phyloP scores from a whole-genome alignment of 345 rosid genomes.

The Linum tenue region DNA sequence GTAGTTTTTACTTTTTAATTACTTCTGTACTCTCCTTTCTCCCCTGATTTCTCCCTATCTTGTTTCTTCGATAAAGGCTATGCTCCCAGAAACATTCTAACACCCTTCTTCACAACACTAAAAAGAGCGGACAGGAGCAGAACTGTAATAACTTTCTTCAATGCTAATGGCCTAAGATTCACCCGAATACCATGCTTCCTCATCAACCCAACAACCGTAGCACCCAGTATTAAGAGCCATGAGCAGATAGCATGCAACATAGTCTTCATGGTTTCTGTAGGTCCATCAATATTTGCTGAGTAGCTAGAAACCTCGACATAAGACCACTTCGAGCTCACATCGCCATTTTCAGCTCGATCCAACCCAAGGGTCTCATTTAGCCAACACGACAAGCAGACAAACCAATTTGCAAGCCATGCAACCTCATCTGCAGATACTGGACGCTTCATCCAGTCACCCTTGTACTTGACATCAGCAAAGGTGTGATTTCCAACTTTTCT shows the following conservation, averaged over 20 bases:
- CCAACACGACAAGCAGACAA: constrained; percentile 54
- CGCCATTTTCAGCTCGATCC: constrained; percentile 28
- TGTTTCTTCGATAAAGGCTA: background rate
- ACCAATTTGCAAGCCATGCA: constrained; percentile 65
- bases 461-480: constrained; percentile 36
- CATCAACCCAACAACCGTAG: constrained; percentile 36
- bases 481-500: constrained; percentile 45
- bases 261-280: constrained; percentile 36
- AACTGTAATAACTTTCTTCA: constrained; percentile 57
- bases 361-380: constrained; percentile 61
- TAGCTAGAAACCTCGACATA: constrained; percentile 42
- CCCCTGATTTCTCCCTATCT: background rate
- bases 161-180: constrained; percentile 71
- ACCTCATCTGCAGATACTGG: constrained; percentile 75
- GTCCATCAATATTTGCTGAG: constrained; percentile 28
- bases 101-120: constrained; percentile 35
- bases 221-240: constrained; percentile 40
- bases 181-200: constrained; percentile 52
- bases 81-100: constrained; percentile 19
- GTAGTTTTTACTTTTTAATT: too few relatives aligned
- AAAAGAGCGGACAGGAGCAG: constrained; percentile 35
- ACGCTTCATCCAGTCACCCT: constrained; percentile 86
- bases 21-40: background rate
- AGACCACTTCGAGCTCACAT: constrained; percentile 30
- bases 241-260: constrained; percentile 27